Base-by-base conservation (phyloP, 2,329 filamentous ascomycete genomes). In the Penicillium sp. region DNA sequence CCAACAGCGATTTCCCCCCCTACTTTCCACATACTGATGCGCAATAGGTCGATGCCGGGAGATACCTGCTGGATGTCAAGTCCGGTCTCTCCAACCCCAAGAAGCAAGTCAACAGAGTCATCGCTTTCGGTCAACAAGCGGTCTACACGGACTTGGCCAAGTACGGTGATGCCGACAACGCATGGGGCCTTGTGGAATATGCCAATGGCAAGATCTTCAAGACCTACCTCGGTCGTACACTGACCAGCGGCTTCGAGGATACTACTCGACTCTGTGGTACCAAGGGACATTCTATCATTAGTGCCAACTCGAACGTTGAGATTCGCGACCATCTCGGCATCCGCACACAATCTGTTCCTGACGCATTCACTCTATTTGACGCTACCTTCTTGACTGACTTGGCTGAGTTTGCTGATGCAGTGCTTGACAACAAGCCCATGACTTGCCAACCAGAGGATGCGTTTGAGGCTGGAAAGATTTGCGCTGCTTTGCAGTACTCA, bases 171-270 rank as follows among this genome's bases (percentile, higher is more conserved):
- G 52, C 52, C 13, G 56, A 58, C 27, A 58, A 55, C 52, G 71
- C 64, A 27, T 72, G 68, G 69, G 71, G 65, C 7, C 57, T 74
- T 7, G 69, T 74, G 7, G 71, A 74, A 56, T 74, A 69, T 54
- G 63, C 69, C 59, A 73, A 73, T 52, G 71, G 71, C 57, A 74
- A 73, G 55, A 59, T 74, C 27, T 57, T 73, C 39, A 71, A 63
- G n/a, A 65, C 67, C 3, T 67, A 71, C 59, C 59, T 74, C 7
- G 68, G 71, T 22, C 71, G 71, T 45, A 74, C 71, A 3, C 65
- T 73, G 43, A 71, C 66, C 38, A 74, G 71, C 58, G 71, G 71
- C 18, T 73, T 68, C 47, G 71, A 74, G 56, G 63, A 62, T 43
- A 61, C 53, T 21, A 73, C 71, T 10, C 67, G 70, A n/a, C 53